A percentile compares a stretch with the other conserved stretches of the same genome.
These are phyloP conservation scores for Leccinum arenicola DNA, from an alignment of 768 basidiomycete genomes.

Conservation along the genomic window DNA sequence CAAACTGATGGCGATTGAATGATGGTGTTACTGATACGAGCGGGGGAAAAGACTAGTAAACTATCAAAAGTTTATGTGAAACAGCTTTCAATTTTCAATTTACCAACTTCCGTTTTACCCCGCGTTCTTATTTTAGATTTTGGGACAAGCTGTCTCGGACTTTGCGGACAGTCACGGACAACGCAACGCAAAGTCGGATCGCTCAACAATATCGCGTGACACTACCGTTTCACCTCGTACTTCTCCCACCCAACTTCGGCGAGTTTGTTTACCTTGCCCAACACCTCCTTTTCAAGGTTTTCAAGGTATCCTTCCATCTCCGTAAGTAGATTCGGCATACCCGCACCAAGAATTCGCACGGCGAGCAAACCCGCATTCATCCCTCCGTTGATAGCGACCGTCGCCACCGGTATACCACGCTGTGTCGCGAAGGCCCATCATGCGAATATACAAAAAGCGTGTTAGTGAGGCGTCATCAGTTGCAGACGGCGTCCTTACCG, in stretches of 20 bases:
- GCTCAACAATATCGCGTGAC: too few species aligned
- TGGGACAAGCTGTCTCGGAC: too few species aligned
- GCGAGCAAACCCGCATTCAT: slow-evolving; percentile 93
- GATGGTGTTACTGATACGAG: too few species aligned
- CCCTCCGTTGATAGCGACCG: slow-evolving; percentile 94
- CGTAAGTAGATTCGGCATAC: slow-evolving; percentile 59
- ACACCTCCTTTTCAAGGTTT: slow-evolving; percentile 68
- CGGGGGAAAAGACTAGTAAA: too few species aligned
- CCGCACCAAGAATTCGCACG: slow-evolving; percentile 80
- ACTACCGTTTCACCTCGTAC: slow-evolving; percentile 51
- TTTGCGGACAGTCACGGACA: too few species aligned
- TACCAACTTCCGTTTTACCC: too few species aligned
- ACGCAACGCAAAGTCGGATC: too few species aligned
- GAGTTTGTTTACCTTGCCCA: slow-evolving; percentile 74
- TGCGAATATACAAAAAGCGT: not conserved
- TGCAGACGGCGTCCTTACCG: slow-evolving; percentile 50
- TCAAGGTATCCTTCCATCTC: slow-evolving; percentile 76
- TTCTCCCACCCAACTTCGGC: slow-evolving; percentile 83
- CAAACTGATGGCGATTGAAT: too few species aligned
- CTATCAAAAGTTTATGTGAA: too few species aligned
- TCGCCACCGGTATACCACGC: slow-evolving; percentile 96
- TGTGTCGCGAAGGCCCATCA: slow-evolving; percentile 27
- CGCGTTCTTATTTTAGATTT: too few species aligned
- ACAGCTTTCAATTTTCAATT: too few species aligned
- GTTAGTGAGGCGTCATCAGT: not conserved